A percentile compares a stretch with the other conserved stretches of the same genome.
Evolutionary conservation across 108 stramenopile species (phyloP).

Genomic region (Cyclostephanos invisitatus): DNA sequence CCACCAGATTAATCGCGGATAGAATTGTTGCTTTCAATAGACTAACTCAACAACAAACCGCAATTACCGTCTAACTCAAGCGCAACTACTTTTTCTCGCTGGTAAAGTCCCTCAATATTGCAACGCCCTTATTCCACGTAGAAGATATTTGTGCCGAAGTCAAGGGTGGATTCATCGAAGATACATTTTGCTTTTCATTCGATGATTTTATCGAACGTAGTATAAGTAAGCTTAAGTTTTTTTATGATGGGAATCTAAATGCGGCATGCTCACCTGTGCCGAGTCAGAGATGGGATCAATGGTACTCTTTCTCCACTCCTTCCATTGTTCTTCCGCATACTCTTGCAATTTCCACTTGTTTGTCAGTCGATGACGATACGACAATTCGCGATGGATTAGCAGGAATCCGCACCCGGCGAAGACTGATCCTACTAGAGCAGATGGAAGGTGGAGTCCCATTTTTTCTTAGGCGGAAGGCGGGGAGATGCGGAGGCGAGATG

Average conservation of each 20-base stretch:
- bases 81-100: slow-evolving; percentile 21
- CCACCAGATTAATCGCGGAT: background rate
- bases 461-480: background rate
- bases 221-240: background rate
- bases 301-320: slow-evolving; percentile 25
- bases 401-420: slow-evolving; percentile 58
- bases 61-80: background rate
- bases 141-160: slow-evolving; percentile 4
- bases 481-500: no score
- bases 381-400: slow-evolving; percentile 63
- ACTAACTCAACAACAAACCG: no score
- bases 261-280: slow-evolving; percentile 28
- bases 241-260: background rate
- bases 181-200: slow-evolving; percentile 26
- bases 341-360: slow-evolving; percentile 63
- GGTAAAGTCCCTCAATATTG: slow-evolving; percentile 22
- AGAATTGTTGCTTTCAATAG: no score
- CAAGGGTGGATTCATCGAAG: background rate
- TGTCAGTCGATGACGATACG: slow-evolving; percentile 59
- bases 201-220: no score
- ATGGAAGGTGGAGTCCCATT: slow-evolving; percentile 64
- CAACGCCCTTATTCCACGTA: slow-evolving; percentile 34
- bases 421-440: slow-evolving; percentile 62
- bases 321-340: slow-evolving; percentile 48
- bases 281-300: slow-evolving; percentile 29